These are phyloP conservation scores for Paxillus involutus DNA, from an alignment of 768 basidiomycete genomes.

Conservation along the genomic window DNA sequence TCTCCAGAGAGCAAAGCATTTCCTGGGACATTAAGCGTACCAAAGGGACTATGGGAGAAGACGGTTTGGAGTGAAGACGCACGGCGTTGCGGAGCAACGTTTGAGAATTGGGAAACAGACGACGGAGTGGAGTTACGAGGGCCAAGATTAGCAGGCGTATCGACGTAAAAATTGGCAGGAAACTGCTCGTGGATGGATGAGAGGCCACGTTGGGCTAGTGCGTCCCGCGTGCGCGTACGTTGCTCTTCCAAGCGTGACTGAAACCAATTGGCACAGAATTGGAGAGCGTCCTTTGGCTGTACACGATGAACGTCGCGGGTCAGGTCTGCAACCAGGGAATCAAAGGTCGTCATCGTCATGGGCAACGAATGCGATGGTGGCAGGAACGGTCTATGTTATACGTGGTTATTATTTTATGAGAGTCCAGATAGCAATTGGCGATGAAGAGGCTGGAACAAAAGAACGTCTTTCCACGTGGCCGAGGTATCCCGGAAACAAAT, in stretches of 20 bases:
- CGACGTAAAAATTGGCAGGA: conserved; percentile 59
- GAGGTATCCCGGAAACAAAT: not conserved
- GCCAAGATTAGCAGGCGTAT: conserved; percentile 41
- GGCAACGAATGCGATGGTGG: conserved; percentile 4
- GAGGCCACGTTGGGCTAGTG: conserved; percentile 46
- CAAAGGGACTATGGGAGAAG: conserved; percentile 69
- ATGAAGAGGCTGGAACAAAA: conserved; percentile 6
- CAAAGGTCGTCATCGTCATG: conserved; percentile 65
- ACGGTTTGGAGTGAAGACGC: conserved; percentile 53
- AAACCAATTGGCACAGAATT: conserved; percentile 95
- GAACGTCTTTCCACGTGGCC: conserved; percentile 27
- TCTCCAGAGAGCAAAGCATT: conserved; percentile 69
- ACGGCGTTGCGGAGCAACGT: conserved; percentile 44
- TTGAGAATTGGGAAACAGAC: conserved; percentile 57
- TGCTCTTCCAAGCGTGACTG: conserved; percentile 86
- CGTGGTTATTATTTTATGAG: conserved; percentile 6
- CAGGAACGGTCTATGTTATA: conserved; percentile 5
- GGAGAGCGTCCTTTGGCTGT: conserved; percentile 88
- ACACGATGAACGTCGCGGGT: conserved; percentile 83
- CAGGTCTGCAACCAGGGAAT: conserved; percentile 78
- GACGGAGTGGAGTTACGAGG: conserved; percentile 35
- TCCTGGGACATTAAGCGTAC: conserved; percentile 76
- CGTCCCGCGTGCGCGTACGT: conserved; percentile 68
- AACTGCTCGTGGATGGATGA: conserved; percentile 51
- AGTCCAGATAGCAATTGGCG: not conserved